Base-by-base conservation (phyloP, 1,139 yeast genomes). In the Pichia sp. region DNA sequence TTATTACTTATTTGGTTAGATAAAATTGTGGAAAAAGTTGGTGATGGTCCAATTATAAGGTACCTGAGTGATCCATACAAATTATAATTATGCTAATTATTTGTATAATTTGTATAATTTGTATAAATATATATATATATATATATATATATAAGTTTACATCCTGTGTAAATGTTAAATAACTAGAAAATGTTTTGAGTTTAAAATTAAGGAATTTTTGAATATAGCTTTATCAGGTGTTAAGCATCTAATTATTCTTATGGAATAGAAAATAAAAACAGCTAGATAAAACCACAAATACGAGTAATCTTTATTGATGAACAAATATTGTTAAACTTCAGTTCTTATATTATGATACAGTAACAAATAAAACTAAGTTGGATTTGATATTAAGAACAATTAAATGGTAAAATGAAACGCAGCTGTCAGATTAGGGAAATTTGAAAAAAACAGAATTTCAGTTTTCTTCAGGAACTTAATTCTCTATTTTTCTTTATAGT, bases 1-100 rank as follows among this genome's bases (percentile, higher is more conserved):
- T 75, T 84, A 51, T 70, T 95, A 62, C 79, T 95, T 64, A 79
- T 83, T 42, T 95, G 99, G 99, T 89, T 86, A 66, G 98, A 93
- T 62, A 90, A 89, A 70, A 80, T 95, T 29, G 84, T 88, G 42
- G 95, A 86, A 57, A 71, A 80, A 44, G 81, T 91, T 16, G 98
- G 98, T 19, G 83, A 87, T 66, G 96, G 96, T 13, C 87, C 96
- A 44, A 85, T 93, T 61, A 87, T 87, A 48, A 82, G 96, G 62
- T 89, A 81, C 69, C 76, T 90, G 71, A 80, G 90, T 47, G 98
- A 91, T 52, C 60, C 60, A 30, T 55, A 57, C 41, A 61, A 53
- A 25, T n/a, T 41, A n/a, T 41, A 28, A 42, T 19, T 29, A 14
- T 14, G 43, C 22, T n/a, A 16, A 31, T 5, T 44, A 29, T 14